These are phyloP conservation scores for Metschnikowia cerradonensis DNA, from an alignment of 805 yeast genomes.

Conservation along the genomic window DNA sequence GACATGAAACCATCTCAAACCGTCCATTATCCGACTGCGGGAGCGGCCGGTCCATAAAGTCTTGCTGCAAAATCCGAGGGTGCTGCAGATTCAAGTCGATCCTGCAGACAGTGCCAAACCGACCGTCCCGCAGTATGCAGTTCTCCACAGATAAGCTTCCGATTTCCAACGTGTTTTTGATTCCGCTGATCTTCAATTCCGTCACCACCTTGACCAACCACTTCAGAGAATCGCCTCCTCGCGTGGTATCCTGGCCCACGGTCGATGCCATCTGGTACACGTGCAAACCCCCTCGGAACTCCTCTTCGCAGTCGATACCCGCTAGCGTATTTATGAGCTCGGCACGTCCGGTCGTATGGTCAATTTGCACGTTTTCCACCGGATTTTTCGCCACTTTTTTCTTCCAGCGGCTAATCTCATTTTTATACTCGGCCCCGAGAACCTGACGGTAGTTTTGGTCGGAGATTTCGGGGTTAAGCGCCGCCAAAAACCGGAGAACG, in stretches of 20 bases:
- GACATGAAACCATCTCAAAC: constrained; percentile 72
- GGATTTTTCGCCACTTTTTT: constrained; percentile 8
- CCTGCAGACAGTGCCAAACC: constrained; percentile 51
- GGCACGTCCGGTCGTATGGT: constrained; percentile 10
- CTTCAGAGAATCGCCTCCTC: constrained; percentile 94
- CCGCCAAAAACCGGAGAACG: constrained; percentile 32
- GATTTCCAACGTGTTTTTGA: constrained; percentile 60
- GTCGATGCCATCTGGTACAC: constrained; percentile 83
- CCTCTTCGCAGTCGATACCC: constrained; percentile 58
- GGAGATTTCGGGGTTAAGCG: constrained; percentile 17
- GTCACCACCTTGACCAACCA: constrained; percentile 70
- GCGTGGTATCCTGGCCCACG: constrained; percentile 66
- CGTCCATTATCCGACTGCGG: constrained; percentile 45
- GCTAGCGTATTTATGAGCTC: constrained; percentile 37
- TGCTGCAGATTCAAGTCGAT: constrained; percentile 83
- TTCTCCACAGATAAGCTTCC: constrained; percentile 76
- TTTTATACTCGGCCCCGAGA: constrained; percentile 9
- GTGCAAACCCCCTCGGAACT: constrained; percentile 67
- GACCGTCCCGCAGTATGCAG: constrained; percentile 54
- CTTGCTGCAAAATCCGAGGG: constrained; percentile 68
- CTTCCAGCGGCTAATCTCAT: constrained; percentile 6
- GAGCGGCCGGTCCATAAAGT: constrained; percentile 73
- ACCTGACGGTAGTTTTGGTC: constrained; percentile 20
- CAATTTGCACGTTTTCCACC: constrained; percentile 16
- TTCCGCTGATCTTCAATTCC: constrained; percentile 16